Percentiles rank a stretch among this genome's conserved stretches.
Evolutionary conservation across 1,284 basidiomycete species (phyloP).

Genomic region (Crucibulum cyathiforme): DNA sequence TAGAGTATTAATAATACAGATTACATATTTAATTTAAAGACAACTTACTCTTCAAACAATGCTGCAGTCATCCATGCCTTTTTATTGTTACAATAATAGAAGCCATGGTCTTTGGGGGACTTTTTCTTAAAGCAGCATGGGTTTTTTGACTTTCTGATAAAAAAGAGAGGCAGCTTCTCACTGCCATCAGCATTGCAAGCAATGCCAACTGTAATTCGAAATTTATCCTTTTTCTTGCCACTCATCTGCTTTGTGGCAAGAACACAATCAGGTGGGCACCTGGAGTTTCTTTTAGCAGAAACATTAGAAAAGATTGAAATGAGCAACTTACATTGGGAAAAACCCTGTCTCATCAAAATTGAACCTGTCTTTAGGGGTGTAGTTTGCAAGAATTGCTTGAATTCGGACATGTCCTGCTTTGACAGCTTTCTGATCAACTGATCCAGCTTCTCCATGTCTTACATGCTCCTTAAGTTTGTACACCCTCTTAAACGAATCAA

Average conservation of each 20-base stretch:
- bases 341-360: conserved; percentile 45
- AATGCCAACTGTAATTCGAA: conserved; percentile 32
- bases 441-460: conserved; percentile 45
- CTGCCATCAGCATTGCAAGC: conserved; percentile 3
- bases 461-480: conserved; percentile 25
- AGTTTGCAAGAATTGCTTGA: conserved; percentile 14
- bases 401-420: conserved; percentile 27
- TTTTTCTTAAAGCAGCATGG: conserved; percentile 34
- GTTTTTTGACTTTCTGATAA: conserved; percentile 38
- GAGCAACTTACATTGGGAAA: conserved; percentile 18
- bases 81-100: conserved; percentile 42
- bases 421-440: conserved; percentile 34
- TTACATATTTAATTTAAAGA: too few species aligned
- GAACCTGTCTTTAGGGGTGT: conserved; percentile 26
- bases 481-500: not conserved
- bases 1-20: too few species aligned
- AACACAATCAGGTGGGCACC: conserved; percentile 29
- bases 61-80: conserved; percentile 41
- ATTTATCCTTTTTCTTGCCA: conserved; percentile 35
- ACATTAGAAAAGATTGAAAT: not conserved
- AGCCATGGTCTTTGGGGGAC: conserved; percentile 19
- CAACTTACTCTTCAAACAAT: conserved; percentile 39
- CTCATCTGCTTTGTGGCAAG: conserved; percentile 29
- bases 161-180: conserved; percentile 33
- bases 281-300: too few species aligned